Evolutionary conservation across 2,329 filamentous ascomycete genomes (phyloP).

Genomic region (Pseudogymnoascus sp.): DNA sequence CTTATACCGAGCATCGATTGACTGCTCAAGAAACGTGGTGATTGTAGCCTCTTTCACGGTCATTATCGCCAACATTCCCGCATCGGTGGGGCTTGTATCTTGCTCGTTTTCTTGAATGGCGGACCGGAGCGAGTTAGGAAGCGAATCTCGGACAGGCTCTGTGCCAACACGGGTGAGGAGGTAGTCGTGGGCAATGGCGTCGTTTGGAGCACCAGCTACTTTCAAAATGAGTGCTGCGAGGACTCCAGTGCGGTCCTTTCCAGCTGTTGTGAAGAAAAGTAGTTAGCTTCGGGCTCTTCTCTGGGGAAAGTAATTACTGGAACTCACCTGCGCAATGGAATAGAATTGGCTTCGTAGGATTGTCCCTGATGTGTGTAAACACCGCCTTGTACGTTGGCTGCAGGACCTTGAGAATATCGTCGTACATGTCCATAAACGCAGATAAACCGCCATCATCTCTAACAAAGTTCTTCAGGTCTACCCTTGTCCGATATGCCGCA

Average conservation of each 20-base stretch:
- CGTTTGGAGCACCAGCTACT: conserved; percentile 40
- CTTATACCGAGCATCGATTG: conserved; percentile 39
- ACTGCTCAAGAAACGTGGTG: conserved; percentile 37
- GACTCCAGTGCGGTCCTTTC: conserved; percentile 48
- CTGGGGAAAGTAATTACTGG: not conserved
- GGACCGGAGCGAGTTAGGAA: conserved; percentile 36
- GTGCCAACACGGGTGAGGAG: conserved; percentile 47
- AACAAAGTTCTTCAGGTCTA: conserved; percentile 33
- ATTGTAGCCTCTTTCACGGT: conserved; percentile 39
- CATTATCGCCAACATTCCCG: conserved; percentile 43
- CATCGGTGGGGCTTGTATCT: conserved; percentile 28
- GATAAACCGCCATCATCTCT: conserved; percentile 37
- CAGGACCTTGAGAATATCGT: conserved; percentile 40
- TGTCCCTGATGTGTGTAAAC: conserved; percentile 42
- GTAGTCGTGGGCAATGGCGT: conserved; percentile 42
- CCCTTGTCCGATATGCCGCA: conserved; percentile 29
- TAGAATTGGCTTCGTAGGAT: conserved; percentile 35
- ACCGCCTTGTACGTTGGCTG: conserved; percentile 36
- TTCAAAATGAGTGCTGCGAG: conserved; percentile 42
- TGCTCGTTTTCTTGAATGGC: conserved; percentile 31
- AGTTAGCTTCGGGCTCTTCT: not conserved
- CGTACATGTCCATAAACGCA: conserved; percentile 41
- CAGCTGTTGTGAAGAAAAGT: conserved; percentile 31
- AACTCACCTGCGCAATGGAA: conserved; percentile 50
- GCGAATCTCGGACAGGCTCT: conserved; percentile 42